A percentile compares a stretch with the other conserved stretches of the same genome.
These are phyloP conservation scores for Colletotrichum sp. DNA, from an alignment of 2,329 filamentous ascomycete species.

Conservation along the genomic window DNA sequence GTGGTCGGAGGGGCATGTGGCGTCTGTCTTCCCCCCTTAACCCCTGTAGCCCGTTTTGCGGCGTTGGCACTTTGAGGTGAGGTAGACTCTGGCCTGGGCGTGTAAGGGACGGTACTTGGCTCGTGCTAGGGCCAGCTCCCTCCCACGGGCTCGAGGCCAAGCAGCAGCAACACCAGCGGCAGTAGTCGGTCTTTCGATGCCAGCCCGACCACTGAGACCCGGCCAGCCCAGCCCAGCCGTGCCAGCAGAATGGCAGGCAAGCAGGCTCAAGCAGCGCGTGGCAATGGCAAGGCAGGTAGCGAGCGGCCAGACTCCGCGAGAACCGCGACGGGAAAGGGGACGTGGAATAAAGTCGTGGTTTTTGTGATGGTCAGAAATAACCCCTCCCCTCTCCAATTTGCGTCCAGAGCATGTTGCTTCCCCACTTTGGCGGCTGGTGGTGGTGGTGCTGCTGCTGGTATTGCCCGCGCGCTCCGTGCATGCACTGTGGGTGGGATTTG, in stretches of 20 bases:
- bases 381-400: neutral
- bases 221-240: neutral
- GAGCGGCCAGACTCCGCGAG: neutral
- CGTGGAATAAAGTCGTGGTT: neutral
- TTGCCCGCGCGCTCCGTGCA: conserved; percentile 14
- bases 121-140: neutral
- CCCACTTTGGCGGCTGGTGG: neutral
- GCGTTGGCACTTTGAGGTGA: neutral
- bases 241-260: neutral
- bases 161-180: neutral
- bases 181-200: neutral
- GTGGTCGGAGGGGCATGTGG: conserved; percentile 8
- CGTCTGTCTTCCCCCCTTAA: conserved; percentile 6
- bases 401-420: neutral
- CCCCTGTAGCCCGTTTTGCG: conserved; percentile 3
- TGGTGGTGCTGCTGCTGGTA: neutral
- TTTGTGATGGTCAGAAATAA: neutral
- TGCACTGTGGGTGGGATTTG: neutral
- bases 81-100: neutral
- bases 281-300: neutral
- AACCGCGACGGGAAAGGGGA: neutral
- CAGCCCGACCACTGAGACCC: neutral
- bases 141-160: neutral
- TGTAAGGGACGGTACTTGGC: neutral
- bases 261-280: neutral